Percentiles rank a stretch among this genome's conserved stretches.
phyloP scores from a whole-genome alignment of 495 filamentous ascomycete genomes.

The Hypoxylon perforatum region DNA sequence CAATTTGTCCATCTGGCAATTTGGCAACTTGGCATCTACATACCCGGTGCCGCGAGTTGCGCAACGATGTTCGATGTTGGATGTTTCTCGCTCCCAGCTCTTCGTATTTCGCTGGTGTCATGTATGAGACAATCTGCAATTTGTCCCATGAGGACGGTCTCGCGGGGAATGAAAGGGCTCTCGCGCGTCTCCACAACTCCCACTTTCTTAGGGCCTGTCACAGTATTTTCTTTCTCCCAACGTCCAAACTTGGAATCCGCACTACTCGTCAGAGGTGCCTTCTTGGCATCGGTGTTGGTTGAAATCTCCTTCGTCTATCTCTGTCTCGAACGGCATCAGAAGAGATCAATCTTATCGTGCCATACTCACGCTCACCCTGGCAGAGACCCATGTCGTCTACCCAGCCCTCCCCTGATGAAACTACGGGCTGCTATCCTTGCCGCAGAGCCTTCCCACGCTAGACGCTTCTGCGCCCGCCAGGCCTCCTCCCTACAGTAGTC shows the following conservation, averaged over 20 bases:
- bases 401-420: constrained; percentile 49
- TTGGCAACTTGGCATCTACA: not conserved
- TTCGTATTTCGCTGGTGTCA: constrained; percentile 23
- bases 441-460: constrained; percentile 48
- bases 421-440: constrained; percentile 49
- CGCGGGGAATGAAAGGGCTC: constrained; percentile 40
- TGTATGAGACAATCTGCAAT: constrained; percentile 42
- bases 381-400: constrained; percentile 32
- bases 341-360: constrained; percentile 40
- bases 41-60: constrained; percentile 31
- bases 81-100: constrained; percentile 36
- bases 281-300: constrained; percentile 30
- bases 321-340: constrained; percentile 26
- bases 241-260: constrained; percentile 16
- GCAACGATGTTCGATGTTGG: constrained; percentile 28
- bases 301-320: constrained; percentile 21
- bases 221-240: constrained; percentile 6
- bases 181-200: constrained; percentile 28
- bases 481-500: constrained; percentile 43
- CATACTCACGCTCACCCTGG: constrained; percentile 32
- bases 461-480: constrained; percentile 32
- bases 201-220: constrained; percentile 14
- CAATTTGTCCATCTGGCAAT: not conserved
- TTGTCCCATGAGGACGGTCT: constrained; percentile 42
- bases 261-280: constrained; percentile 24